These are phyloP conservation scores for Botrytis paeoniae DNA, from an alignment of 2,329 filamentous ascomycete species.

Conservation along the genomic window DNA sequence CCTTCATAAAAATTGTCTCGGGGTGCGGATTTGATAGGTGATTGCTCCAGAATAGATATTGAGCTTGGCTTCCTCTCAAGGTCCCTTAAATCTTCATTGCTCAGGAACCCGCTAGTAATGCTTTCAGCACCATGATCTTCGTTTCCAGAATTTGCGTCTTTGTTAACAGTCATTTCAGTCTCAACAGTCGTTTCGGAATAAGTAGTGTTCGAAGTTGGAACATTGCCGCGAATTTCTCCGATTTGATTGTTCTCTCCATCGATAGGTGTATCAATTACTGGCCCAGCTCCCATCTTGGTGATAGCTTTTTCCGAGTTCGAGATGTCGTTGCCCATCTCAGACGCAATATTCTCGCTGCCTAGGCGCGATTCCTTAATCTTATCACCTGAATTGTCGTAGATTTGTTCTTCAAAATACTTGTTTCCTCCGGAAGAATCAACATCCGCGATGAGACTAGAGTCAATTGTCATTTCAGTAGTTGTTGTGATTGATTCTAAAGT, in stretches of 20 bases:
- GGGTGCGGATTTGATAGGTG: not conserved
- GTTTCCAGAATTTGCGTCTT: not conserved
- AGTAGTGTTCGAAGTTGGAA: not conserved
- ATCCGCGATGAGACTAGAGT: not conserved
- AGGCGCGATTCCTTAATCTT: not conserved
- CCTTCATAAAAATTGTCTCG: not conserved
- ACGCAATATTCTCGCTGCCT: not conserved
- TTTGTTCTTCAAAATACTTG: not conserved
- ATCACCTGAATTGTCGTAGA: not conserved
- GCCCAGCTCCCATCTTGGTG: not conserved
- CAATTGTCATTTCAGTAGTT: not conserved
- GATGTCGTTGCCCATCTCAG: not conserved
- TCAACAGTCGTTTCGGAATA: not conserved
- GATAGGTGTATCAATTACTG: not conserved
- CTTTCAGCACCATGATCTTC: not conserved
- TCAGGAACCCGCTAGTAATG: not conserved
- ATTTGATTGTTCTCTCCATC: not conserved
- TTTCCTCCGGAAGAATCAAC: not conserved
- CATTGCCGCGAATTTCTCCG: not conserved
- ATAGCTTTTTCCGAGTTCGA: not conserved
- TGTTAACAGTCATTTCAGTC: not conserved
- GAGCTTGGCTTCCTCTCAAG: not conserved
- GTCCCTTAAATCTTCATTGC: not conserved
- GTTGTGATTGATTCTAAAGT: not conserved
- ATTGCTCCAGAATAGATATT: not conserved